Conservation (phyloP, 1,139 yeast genomes). For the Trichomonascaceae sp. region DNA sequence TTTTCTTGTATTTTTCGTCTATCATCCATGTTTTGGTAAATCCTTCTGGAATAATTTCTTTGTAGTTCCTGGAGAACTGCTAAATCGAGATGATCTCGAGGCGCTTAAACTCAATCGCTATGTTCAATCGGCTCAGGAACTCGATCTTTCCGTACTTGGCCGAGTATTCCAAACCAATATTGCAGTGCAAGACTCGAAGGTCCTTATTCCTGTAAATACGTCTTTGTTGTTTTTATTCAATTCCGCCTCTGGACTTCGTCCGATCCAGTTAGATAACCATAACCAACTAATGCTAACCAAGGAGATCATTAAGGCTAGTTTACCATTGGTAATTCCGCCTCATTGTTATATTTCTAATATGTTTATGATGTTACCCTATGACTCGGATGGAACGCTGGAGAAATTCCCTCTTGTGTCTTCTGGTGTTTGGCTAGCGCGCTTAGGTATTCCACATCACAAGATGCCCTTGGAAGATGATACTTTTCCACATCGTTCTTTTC, state of each 20-base stretch:
- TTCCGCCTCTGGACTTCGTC: conserved; percentile 7
- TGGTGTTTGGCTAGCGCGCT: conserved; percentile 16
- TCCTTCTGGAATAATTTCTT: conserved; percentile 18
- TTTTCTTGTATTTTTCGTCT: neutral
- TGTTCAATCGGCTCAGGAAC: conserved; percentile 5
- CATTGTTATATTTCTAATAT: conserved; percentile 20
- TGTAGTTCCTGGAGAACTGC: conserved; percentile 19
- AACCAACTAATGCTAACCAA: conserved; percentile 18
- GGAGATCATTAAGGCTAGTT: conserved; percentile 8
- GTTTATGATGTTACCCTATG: conserved; percentile 21
- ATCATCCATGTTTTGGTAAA: neutral
- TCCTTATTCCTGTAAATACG: conserved; percentile 22
- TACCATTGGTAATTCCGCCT: conserved; percentile 24
- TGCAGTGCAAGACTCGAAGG: conserved; percentile 14
- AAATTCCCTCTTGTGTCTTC: conserved; percentile 16
- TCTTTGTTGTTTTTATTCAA: conserved; percentile 24
- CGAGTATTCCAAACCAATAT: conserved; percentile 15
- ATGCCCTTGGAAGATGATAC: conserved; percentile 20
- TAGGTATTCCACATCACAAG: conserved; percentile 15
- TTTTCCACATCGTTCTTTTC: conserved; percentile 12
- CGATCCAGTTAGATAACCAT: neutral
- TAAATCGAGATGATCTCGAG: conserved; percentile 18
- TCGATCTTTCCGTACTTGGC: conserved; percentile 16
- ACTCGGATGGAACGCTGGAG: conserved; percentile 1
- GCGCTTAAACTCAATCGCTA: conserved; percentile 15